Evolutionary conservation across 1,284 basidiomycete species (phyloP).

Genomic region (Malassezia caprae): DNA sequence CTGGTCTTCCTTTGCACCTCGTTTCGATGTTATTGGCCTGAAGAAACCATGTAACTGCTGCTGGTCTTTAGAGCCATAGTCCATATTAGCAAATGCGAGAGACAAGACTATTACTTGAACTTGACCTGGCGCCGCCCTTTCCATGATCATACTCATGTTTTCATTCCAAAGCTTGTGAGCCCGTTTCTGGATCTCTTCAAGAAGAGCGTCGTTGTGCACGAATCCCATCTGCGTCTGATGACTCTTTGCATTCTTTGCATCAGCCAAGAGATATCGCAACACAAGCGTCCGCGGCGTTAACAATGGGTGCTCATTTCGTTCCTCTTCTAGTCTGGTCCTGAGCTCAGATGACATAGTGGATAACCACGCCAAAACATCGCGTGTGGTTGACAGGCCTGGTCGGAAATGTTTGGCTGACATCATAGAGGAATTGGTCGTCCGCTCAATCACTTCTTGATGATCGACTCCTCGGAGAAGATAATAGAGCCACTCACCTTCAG

Average conservation of each 20-base stretch:
- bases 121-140: not conserved
- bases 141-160: constrained; percentile 6
- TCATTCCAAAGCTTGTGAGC: constrained; percentile 82
- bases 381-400: constrained; percentile 23
- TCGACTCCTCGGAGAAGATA: constrained; percentile 76
- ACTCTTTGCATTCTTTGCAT: constrained; percentile 59
- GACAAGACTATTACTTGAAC: not conserved
- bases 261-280: constrained; percentile 51
- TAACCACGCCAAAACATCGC: constrained; percentile 65
- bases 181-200: constrained; percentile 62
- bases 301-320: constrained; percentile 58
- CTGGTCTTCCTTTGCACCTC: not conserved
- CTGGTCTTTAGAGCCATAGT: constrained; percentile 8
- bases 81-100: constrained; percentile 12
- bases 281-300: constrained; percentile 85
- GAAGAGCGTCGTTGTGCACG: constrained; percentile 39
- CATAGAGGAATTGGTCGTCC: constrained; percentile 38
- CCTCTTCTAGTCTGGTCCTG: constrained; percentile 70
- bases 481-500: constrained; percentile 65
- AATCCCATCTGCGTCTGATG: constrained; percentile 71
- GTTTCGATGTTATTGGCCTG: not conserved
- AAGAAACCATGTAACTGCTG: constrained; percentile 6
- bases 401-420: constrained; percentile 41
- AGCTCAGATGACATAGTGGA: constrained; percentile 80
- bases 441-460: constrained; percentile 64